Conservation (phyloP, 148 eudicot genomes). For the Arctostaphylos glauca region DNA sequence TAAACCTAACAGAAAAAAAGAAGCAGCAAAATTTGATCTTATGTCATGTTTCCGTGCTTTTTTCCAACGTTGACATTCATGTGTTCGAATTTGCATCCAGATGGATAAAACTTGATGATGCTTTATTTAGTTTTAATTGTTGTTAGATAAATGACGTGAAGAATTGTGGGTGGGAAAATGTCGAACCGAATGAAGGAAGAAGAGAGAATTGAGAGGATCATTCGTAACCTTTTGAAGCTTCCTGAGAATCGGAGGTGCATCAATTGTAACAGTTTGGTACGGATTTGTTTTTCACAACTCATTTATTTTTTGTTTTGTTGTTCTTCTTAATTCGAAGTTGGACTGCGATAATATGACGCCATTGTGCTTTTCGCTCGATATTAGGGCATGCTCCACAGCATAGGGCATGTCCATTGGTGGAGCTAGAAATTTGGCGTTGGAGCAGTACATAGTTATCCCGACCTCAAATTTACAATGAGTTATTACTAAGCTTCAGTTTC, state of each 20-base stretch:
- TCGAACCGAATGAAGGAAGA: conserved; percentile 48
- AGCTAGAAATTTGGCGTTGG: background rate
- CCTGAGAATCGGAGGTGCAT: conserved; percentile 76
- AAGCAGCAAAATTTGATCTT: background rate
- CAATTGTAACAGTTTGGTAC: conserved; percentile 84
- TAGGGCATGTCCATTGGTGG: background rate
- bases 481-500: background rate
- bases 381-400: background rate
- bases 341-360: background rate
- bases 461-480: background rate
- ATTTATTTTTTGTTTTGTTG: background rate
- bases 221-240: conserved; percentile 65
- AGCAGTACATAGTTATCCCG: background rate
- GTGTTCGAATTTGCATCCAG: background rate
- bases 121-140: background rate
- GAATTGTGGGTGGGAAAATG: conserved; percentile 24
- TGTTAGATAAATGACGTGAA: conserved; percentile 5
- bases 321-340: background rate
- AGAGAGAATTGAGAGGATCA: conserved; percentile 57
- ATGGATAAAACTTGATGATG: background rate
- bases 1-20: background rate
- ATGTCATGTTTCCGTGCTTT: background rate
- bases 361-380: background rate
- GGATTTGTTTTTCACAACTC: background rate
- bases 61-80: background rate